Evolutionary conservation across 2,329 filamentous ascomycete genomes (phyloP).

Genomic region (Fusarium paranaense): DNA sequence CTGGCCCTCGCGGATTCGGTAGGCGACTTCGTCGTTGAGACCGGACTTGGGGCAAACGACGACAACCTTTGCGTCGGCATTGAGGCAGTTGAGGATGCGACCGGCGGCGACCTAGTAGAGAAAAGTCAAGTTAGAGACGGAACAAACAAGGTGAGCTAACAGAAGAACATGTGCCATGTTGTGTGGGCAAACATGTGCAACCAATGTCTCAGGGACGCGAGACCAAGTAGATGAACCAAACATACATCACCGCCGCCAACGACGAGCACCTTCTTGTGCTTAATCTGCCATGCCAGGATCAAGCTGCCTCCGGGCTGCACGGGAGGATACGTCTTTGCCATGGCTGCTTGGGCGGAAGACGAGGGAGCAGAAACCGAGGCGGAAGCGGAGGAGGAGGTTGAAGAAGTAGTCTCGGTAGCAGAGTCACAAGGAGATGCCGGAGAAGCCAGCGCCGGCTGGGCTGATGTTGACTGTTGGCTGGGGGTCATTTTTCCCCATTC

Average conservation of each 20-base stretch:
- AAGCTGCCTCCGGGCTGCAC: slow-evolving; percentile 92
- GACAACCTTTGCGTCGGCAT: slow-evolving; percentile 91
- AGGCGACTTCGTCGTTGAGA: slow-evolving; percentile 88
- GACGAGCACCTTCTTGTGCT: slow-evolving; percentile 88
- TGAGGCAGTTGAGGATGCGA: slow-evolving; percentile 92
- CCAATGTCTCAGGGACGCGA: slow-evolving; percentile 3
- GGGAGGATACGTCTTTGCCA: slow-evolving; percentile 72
- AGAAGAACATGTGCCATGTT: background rate
- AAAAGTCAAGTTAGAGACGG: background rate
- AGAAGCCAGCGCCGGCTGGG: slow-evolving; percentile 38
- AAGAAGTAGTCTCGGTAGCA: slow-evolving; percentile 8
- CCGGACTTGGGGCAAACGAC: slow-evolving; percentile 84
- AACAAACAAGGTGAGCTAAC: background rate
- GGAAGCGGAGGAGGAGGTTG: slow-evolving; percentile 14
- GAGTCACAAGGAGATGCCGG: slow-evolving; percentile 37
- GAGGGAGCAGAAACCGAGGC: slow-evolving; percentile 15
- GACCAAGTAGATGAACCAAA: slow-evolving; percentile 25
- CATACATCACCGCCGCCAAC: slow-evolving; percentile 93
- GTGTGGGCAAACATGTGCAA: slow-evolving; percentile 5
- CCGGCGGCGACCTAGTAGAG: slow-evolving; percentile 85
- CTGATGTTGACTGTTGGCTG: slow-evolving; percentile 40
- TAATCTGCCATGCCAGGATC: slow-evolving; percentile 96
- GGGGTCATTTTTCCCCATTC: slow-evolving; percentile 39
- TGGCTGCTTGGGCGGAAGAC: slow-evolving; percentile 27
- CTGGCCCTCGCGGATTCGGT: slow-evolving; percentile 80